Base-by-base conservation (phyloP, 1,284 basidiomycete species). In the Ceratobasidium sp. region DNA sequence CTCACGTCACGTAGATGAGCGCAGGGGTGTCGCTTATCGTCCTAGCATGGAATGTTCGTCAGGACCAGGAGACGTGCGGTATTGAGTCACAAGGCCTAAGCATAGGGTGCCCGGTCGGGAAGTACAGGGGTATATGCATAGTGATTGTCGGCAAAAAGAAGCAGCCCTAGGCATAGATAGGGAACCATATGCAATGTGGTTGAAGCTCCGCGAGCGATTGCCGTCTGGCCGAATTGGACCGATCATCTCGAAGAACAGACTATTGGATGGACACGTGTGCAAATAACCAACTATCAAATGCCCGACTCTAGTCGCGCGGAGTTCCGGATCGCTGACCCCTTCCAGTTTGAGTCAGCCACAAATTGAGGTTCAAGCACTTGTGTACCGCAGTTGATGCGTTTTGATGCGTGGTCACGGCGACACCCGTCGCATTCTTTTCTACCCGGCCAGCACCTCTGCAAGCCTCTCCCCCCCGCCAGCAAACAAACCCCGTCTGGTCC, bases 361-460 rank as follows among this genome's bases (percentile, higher is more conserved):
- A 60, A 60, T 60, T 60, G 58, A 60, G 58, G 12, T 60, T 45
- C 12, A 45, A 48, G 43, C 43, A 32, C 43, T 61, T 59, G 59
- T 55, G 32, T 70, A 23, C 64, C 64, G 52, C 64, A 69, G 64
- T 57, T 57, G 52, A 69, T 69, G 50, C 52, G 53, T 34, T 45
- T 57, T 57, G 53, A 57, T 57, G 53, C 53, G 52, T 59, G 55
- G 36, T 43, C 41, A 39, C 39, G 59, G 43, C 43, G 59, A 61
- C 59, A 48, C 26, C 59, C 59, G 39, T 28, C 23, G 28, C 12
- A 6, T 30, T 48, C 43, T 61, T 61, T 61, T 61, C 59, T 61
- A 46, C 34, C 41, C 32, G 57, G n/a, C 36, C 59, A 45, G 59
- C 41, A 45, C 45, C 43, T n/a, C 59, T 28, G 2, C 64, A 28